phyloP scores from a whole-genome alignment of 495 filamentous ascomycete species.

The Baudoinia panamericana region DNA sequence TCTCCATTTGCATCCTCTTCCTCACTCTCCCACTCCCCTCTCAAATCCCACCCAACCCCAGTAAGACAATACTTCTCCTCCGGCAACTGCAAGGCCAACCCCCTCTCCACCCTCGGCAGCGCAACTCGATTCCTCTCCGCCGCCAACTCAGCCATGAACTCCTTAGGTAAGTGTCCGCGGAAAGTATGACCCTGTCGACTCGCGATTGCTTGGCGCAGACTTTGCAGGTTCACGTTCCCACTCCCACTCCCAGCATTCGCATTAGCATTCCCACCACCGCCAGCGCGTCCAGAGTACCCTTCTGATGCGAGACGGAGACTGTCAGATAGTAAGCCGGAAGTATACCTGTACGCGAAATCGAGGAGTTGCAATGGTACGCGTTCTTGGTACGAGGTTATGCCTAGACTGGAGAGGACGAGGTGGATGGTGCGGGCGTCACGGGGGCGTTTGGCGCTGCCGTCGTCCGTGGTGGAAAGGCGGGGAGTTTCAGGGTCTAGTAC shows the following conservation, averaged over 20 bases:
- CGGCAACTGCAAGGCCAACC: constrained; percentile 69
- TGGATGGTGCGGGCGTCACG: constrained; percentile 87
- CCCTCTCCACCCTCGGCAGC: constrained; percentile 61
- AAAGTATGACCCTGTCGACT: constrained; percentile 54
- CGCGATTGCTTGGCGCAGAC: constrained; percentile 51
- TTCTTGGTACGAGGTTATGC: constrained; percentile 81
- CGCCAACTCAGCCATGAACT: constrained; percentile 74
- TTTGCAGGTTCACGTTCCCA: constrained; percentile 36
- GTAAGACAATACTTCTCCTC: constrained; percentile 85
- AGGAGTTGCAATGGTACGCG: constrained; percentile 88
- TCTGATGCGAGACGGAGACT: constrained; percentile 50
- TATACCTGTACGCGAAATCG: constrained; percentile 90
- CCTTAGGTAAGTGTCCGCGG: constrained; percentile 54
- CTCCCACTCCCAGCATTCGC: constrained; percentile 26
- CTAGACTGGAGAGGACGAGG: constrained; percentile 73
- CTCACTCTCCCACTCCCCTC: constrained; percentile 54
- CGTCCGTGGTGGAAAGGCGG: constrained; percentile 45
- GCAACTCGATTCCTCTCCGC: constrained; percentile 68
- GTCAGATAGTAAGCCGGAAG: constrained; percentile 50
- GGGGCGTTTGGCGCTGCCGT: constrained; percentile 53
- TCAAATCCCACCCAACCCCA: constrained; percentile 70
- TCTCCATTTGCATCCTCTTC: constrained; percentile 43
- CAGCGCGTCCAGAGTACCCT: constrained; percentile 39
- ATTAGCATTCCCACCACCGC: neutral
- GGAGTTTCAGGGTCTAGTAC: constrained; percentile 30